Base-by-base conservation (phyloP, 2,329 filamentous ascomycete species). In the Cryphonectria nitschkei region DNA sequence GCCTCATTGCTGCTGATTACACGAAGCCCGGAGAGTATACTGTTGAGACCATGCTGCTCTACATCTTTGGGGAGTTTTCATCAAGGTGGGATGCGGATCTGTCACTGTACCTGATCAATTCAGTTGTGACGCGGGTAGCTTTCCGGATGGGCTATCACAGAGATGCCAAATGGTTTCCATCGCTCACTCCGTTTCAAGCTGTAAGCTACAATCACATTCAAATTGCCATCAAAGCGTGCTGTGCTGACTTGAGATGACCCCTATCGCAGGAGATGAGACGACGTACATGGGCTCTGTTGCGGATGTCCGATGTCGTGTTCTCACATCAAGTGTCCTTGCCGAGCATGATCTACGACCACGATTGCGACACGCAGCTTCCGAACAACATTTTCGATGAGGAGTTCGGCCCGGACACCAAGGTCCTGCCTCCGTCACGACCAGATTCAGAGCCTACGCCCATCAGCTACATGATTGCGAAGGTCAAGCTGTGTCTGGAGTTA, bases 301-400 rank as follows among this genome's bases (percentile, higher is more conserved):
- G 92, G 68, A 91, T 93, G 81, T 86, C 88, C 39, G 93, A 96
- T 78, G 85, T 93, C 14, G 84, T 94, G 69, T 93, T 95, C 76
- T 95, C 93, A 0, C 92, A 93, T 72, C 92, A 94, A 76, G 84
- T 89, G 2, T 88, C 86, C n/a, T 78, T 90, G 29, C 87, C 88
- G 5, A 87, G 82, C 72, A 94, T 95, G 86, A 90, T 95, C 37
- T 88, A 92, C 73, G 87, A 91, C 16, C 86, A 91, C 64, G 90
- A 94, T 77, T 94, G 90, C 69, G 93, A 96, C 76, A 91, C 92
- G 0, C 86, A 91, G 75, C 81, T 93, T 7, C 93, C 93, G 0
- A 88, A 90, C 70, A 96, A 95, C 76, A 86, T 95, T 22, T 93
- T 93, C 77, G 93, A 96, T 75, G 92, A 95, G 73, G 93, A 95